These are phyloP conservation scores for Nyssa sinensis DNA, from an alignment of 148 eudicot genomes.

Conservation along the genomic window DNA sequence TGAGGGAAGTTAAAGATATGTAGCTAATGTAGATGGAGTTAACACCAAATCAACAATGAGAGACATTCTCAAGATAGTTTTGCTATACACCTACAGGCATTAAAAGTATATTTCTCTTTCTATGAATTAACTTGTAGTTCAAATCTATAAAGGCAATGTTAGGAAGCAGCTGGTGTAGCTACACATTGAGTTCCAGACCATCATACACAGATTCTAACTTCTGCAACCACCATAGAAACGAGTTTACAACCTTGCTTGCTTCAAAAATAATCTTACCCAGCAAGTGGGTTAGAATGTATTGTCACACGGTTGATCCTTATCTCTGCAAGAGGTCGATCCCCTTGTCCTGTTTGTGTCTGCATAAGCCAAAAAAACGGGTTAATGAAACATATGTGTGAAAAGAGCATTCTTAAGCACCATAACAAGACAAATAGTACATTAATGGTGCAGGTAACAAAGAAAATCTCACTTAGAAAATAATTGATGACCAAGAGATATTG, in stretches of 20 bases:
- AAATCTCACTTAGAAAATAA: too few relatives aligned
- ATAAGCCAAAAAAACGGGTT: constrained; percentile 13
- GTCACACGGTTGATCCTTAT: constrained; percentile 90
- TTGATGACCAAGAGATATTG: too few relatives aligned
- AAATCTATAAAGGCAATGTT: too few relatives aligned
- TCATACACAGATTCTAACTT: not conserved
- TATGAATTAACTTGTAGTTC: not conserved
- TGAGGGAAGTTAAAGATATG: too few relatives aligned
- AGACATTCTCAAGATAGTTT: not conserved
- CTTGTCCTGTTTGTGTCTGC: constrained; percentile 82
- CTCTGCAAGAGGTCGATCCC: constrained; percentile 91
- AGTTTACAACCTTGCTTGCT: not conserved
- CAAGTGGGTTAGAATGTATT: constrained; percentile 87
- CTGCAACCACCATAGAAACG: not conserved
- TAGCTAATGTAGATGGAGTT: too few relatives aligned
- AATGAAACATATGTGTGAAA: too few relatives aligned
- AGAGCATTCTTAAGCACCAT: not conserved
- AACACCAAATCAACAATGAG: too few relatives aligned
- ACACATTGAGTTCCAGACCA: too few relatives aligned
- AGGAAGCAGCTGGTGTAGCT: not conserved
- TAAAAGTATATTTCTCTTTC: too few relatives aligned
- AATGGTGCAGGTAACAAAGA: not conserved
- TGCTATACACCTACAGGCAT: not conserved
- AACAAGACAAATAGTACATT: not conserved
- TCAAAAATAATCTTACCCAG: constrained; percentile 32